These are phyloP conservation scores for Pichia cephalocereana DNA, from an alignment of 805 yeast genomes.

Conservation along the genomic window DNA sequence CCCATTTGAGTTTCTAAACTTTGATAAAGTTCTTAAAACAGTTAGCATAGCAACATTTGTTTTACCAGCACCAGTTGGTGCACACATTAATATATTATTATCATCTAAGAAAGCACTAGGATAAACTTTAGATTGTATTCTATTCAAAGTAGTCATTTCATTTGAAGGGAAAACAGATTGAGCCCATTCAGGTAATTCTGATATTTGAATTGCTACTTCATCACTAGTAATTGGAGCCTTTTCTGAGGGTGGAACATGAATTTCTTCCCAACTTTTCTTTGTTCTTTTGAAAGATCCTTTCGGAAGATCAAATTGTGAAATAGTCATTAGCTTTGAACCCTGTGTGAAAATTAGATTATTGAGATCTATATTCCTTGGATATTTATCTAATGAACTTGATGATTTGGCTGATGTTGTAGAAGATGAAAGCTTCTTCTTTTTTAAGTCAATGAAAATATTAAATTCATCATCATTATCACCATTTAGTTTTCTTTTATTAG, in stretches of 20 bases:
- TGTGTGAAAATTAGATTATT: conserved; percentile 58
- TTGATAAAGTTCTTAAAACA: conserved; percentile 50
- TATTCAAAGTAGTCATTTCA: conserved; percentile 61
- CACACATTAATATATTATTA: conserved; percentile 74
- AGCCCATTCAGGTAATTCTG: conserved; percentile 75
- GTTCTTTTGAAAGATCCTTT: conserved; percentile 73
- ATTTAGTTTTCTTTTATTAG: conserved; percentile 24
- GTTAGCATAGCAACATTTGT: conserved; percentile 93
- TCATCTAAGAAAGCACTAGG: conserved; percentile 71
- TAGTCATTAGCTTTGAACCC: conserved; percentile 61
- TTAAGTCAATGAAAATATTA: neutral
- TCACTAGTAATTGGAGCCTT: conserved; percentile 25
- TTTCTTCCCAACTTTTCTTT: conserved; percentile 72
- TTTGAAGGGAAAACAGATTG: conserved; percentile 59
- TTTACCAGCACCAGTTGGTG: conserved; percentile 99
- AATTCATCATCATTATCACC: conserved; percentile 7
- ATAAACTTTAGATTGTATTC: conserved; percentile 75
- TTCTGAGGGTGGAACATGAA: conserved; percentile 82
- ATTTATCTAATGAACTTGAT: conserved; percentile 14
- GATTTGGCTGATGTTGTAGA: neutral
- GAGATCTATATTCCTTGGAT: conserved; percentile 53
- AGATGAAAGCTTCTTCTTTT: neutral
- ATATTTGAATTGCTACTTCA: conserved; percentile 43
- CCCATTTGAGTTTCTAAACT: conserved; percentile 39
- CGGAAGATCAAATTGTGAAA: conserved; percentile 65